Evolutionary conservation across 2,329 filamentous ascomycete genomes (phyloP).

Genomic region (Monosporascus sp.): DNA sequence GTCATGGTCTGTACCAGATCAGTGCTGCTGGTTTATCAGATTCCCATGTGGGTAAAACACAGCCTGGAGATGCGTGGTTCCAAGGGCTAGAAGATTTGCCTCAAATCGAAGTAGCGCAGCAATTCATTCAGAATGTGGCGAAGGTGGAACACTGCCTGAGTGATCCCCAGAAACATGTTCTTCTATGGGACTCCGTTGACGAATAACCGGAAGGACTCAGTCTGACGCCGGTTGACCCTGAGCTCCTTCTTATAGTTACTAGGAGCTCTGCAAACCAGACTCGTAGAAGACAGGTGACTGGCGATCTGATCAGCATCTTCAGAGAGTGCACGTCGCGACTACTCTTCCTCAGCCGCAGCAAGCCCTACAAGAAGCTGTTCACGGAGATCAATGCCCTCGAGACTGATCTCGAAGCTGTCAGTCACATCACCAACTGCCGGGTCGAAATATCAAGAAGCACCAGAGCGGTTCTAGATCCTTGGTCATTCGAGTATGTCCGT

Average conservation of each 20-base stretch:
- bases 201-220: not conserved
- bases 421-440: not conserved
- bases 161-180: not conserved
- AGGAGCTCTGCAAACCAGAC: not conserved
- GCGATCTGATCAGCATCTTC: not conserved
- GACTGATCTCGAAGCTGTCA: not conserved
- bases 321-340: not conserved
- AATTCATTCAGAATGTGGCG: not conserved
- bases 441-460: not conserved
- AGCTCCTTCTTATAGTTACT: not conserved
- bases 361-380: not conserved
- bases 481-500: not conserved
- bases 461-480: not conserved
- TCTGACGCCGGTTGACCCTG: not conserved
- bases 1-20: not conserved
- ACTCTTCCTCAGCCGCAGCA: not conserved
- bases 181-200: not conserved
- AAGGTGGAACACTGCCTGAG: not conserved
- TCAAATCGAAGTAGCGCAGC: not conserved
- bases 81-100: not conserved
- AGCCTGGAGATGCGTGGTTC: not conserved
- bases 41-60: not conserved
- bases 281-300: not conserved
- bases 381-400: not conserved
- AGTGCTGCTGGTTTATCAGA: not conserved